phyloP scores from a whole-genome alignment of 805 yeast species.

The Pichia occidentalis region DNA sequence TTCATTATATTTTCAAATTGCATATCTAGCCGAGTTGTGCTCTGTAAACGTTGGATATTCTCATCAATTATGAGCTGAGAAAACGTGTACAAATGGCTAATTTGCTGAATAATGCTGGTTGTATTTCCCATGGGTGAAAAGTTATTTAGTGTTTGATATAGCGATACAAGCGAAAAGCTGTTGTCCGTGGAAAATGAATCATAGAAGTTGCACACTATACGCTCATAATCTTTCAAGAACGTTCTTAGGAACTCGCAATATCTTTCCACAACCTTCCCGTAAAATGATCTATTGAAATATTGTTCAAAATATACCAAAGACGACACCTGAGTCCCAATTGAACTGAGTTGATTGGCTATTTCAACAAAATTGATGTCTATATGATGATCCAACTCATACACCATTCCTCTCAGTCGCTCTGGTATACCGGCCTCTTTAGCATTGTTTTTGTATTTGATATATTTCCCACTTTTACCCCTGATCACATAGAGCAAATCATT shows the following conservation, averaged over 20 bases:
- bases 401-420: constrained; percentile 59
- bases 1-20: constrained; percentile 28
- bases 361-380: constrained; percentile 71
- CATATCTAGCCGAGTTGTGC: constrained; percentile 25
- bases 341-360: constrained; percentile 53
- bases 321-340: constrained; percentile 56
- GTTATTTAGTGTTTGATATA: constrained; percentile 45
- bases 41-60: constrained; percentile 34
- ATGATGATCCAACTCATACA: constrained; percentile 61
- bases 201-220: constrained; percentile 40
- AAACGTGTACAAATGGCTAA: constrained; percentile 55
- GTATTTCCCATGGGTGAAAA: background rate
- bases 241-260: constrained; percentile 55
- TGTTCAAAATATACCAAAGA: constrained; percentile 57
- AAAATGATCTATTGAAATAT: constrained; percentile 43
- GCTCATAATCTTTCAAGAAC: constrained; percentile 33
- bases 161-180: constrained; percentile 49
- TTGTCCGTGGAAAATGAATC: constrained; percentile 41
- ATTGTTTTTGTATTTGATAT: constrained; percentile 59
- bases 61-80: constrained; percentile 41
- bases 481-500: constrained; percentile 65
- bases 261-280: constrained; percentile 71
- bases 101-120: constrained; percentile 28
- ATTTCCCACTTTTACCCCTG: constrained; percentile 70
- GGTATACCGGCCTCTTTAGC: constrained; percentile 42